Base-by-base conservation (phyloP, 2,329 filamentous ascomycete genomes). In the Alternaria burnsii region DNA sequence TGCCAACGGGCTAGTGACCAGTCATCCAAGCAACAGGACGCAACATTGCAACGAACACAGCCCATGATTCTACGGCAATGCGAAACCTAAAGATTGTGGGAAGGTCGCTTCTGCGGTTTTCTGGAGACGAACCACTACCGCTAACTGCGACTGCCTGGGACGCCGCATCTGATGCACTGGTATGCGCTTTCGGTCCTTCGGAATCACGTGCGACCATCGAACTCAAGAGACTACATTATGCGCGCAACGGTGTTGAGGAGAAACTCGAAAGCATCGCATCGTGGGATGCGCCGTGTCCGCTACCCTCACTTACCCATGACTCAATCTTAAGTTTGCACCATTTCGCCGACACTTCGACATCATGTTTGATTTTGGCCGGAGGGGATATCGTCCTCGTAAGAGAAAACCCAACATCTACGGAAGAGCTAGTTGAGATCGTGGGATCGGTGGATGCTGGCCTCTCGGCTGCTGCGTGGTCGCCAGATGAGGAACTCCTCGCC, bases 381-480 rank as follows among this genome's bases (percentile, higher is more conserved):
- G 95, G 95, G 62, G 94, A 99, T 79, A 94, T 99, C 65, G 82
- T 97, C 62, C 85, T 94, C 52, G 91, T 97, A 28, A 87, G 90
- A 67, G 93, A 97, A 75, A 86, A 89, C 41, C 84, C 88, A 43
- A 76, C 84, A 32, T 81, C 84, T 6, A 88, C 86, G 61, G 88
- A 91, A 76, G 91, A 93, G 38, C 89, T 91, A 69, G 93, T 99
- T 69, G 95, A 98, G 79, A 98, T 99, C 69, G 88, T 98, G 65
- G 95, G 95, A 44, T 96, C 93, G 34, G 92, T 99, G 38, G 93
- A 97, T 80, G 91, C 91, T 59, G 95, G 94, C 24, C 97, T 99
- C 70, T 87, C 89, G 24, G 93, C 93, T 16, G 94, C 94, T 16
- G 87, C 88, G 68, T 99, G 95, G 95, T 97, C 94, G 40, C 94